phyloP scores from a whole-genome alignment of 2,329 filamentous ascomycete species.

The Fusarium anguioides region DNA sequence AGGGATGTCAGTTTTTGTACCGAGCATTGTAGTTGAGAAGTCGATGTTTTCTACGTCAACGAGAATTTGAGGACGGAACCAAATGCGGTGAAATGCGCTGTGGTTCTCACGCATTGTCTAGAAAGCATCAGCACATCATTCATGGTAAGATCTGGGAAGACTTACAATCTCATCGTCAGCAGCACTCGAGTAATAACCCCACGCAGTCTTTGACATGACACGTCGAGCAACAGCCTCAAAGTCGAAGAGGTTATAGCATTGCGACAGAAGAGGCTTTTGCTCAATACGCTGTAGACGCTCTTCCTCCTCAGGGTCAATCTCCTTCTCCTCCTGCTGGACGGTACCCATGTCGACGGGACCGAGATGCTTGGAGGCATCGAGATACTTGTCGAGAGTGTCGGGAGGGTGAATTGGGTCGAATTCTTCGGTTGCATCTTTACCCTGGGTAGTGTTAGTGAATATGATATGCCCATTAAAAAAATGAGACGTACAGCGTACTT shows the following conservation, averaged over 20 bases:
- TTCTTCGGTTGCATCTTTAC: constrained; percentile 92
- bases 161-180: constrained; percentile 65
- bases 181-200: constrained; percentile 97
- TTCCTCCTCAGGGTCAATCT: constrained; percentile 68
- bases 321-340: constrained; percentile 76
- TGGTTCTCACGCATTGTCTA: constrained; percentile 97
- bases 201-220: constrained; percentile 95
- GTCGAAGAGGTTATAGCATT: constrained; percentile 94
- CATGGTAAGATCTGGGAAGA: not conserved
- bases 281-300: constrained; percentile 79
- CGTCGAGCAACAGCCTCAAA: constrained; percentile 92
- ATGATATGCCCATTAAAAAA: not conserved
- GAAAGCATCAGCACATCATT: constrained; percentile 9
- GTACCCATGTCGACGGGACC: constrained; percentile 91
- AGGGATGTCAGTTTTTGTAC: constrained; percentile 82
- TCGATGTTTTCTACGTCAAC: constrained; percentile 91
- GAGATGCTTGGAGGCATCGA: constrained; percentile 86
- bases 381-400: constrained; percentile 87
- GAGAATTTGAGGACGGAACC: constrained; percentile 92
- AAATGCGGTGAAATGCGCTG: constrained; percentile 93
- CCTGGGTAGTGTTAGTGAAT: constrained; percentile 54
- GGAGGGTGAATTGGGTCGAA: constrained; percentile 90
- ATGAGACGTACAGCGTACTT: constrained; percentile 78
- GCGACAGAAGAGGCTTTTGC: constrained; percentile 81
- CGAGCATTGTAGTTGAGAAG: constrained; percentile 92